Evolutionary conservation across 1,284 basidiomycete genomes (phyloP), one percentile per base, ranked within the genome.

Genomic region (Rhodotorula sp.): DNA sequence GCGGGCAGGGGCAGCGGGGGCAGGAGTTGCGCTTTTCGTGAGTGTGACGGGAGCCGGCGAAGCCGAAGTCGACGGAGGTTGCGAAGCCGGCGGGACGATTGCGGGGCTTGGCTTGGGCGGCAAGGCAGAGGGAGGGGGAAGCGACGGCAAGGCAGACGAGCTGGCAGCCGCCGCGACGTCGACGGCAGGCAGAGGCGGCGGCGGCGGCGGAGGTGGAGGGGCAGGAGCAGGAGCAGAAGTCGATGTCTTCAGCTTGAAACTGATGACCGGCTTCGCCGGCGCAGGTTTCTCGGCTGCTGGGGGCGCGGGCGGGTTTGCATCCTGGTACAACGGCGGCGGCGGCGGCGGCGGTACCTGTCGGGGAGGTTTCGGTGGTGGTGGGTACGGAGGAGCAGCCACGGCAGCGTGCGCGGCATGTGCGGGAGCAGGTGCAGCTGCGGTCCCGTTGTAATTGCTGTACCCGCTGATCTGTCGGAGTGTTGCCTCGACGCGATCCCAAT

Each of bases 401-500:
- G 24, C 26, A n/a, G 26, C 26, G n/a, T 5, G 24, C n/a, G 8
- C 51, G n/a, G 24, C 51, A 24, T 67, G 10, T 22, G 62, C 8
- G 12, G 37, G 26, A 26, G 5, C 59, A 46, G 22, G 67, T 51
- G 42, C 42, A 64, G 66, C 63, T 64, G 66, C 64, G 70, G 61
- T 7, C 66, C 56, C 30, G 78, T 29, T 26, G 30, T 70, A 45
- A 72, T 73, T 20, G 72, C 60, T n/a, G 30, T 22, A 6, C 6
- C 30, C 58, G 51, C 57, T 44, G 68, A 82, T 83, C 63, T 75
- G 78, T 63, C 84, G 88, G 14, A 91, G 81, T 1, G 90, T 91
- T 80, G 90, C 90, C 80, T 87, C 88, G 79, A 90, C 89, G 61
- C 89, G 86, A 20, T 84, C 83, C 91, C 91, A 80, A 65, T 77